Base-by-base conservation (phyloP, 306 rosid genomes). In the Lupinus albus region DNA sequence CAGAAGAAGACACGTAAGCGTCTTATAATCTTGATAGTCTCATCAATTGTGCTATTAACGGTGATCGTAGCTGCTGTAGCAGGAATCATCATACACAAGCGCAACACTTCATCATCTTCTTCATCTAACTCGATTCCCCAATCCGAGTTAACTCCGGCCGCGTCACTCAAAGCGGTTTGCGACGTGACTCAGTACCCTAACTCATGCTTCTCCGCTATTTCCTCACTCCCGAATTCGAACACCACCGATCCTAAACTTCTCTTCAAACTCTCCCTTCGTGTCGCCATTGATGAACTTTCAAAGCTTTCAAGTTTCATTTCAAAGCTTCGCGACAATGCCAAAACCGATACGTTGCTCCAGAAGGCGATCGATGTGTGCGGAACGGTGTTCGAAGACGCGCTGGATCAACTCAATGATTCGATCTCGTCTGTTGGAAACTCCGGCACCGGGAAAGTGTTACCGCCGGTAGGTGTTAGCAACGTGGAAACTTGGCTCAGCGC, bases 401-500 rank as follows among this genome's bases (percentile, higher is more conserved):
- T 80, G 10, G 93, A 82, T n/a, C 58, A 76, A 0, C 81, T 93
- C 30, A 87, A 88, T 48, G 95, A 93, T 13, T 81, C 98, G 3
- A 35, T 86, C 11, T 68, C 90, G 1, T 30, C 79, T 5, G 45
- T 85, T 70, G 76, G 69, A 12, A 76, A 51, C 30, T 64, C 68
- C 15, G 74, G 61, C 1, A 75, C 54, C 1, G 81, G 65, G 0
- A 77, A 61, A 39, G n/a, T 80, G 0, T 14, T 83, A 0, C 67
- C 96, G 3, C 33, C 81, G 17, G 44, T 78, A 35, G 75, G 30
- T 42, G 73, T 89, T 56, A 7, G 36, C 3, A 87, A 89, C 54
- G 17, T 89, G 0, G 71, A 60, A 70, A 88, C 97, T 1, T 88
- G 96, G 98, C 74, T 93, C 45, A 93, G 86, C 80, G 72, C 97